A percentile compares a stretch with the other conserved stretches of the same genome.
phyloP scores from a whole-genome alignment of 164 flowering plant species.

The Aristolochia fimbriata region DNA sequence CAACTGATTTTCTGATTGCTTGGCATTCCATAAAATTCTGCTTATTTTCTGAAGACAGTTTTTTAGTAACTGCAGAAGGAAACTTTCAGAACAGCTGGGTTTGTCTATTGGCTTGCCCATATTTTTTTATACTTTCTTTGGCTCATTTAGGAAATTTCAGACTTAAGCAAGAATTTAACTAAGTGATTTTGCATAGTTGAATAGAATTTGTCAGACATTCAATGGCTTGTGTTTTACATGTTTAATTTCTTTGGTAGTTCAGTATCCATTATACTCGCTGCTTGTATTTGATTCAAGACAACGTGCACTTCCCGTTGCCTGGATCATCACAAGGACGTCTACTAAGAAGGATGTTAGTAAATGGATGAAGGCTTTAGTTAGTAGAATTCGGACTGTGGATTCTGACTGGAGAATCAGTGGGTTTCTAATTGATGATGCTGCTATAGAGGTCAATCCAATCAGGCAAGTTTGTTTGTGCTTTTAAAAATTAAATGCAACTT shows the following conservation, averaged over 20 bases:
- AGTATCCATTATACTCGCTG: constrained; percentile 89
- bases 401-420: constrained; percentile 70
- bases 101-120: too few relatives aligned
- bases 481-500: background rate
- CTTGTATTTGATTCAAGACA: constrained; percentile 94
- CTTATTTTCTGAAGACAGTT: too few relatives aligned
- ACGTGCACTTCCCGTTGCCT: constrained; percentile 94
- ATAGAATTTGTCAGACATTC: too few relatives aligned
- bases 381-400: constrained; percentile 54
- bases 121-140: too few relatives aligned
- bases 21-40: too few relatives aligned
- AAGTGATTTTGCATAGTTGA: too few relatives aligned
- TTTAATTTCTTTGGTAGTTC: constrained; percentile 2
- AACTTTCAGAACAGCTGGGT: too few relatives aligned
- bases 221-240: too few relatives aligned
- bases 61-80: too few relatives aligned
- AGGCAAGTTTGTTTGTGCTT: constrained; percentile 31
- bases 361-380: constrained; percentile 85
- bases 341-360: constrained; percentile 58
- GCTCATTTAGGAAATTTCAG: too few relatives aligned
- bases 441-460: constrained; percentile 87
- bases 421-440: constrained; percentile 92
- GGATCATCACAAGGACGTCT: constrained; percentile 79
- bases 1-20: too few relatives aligned
- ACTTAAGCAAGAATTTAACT: too few relatives aligned